A percentile compares a stretch with the other conserved stretches of the same genome.
Evolutionary conservation across 225 moss, liverwort and hornwort species (phyloP).

Genomic region (Thuidium tamariscinum): DNA sequence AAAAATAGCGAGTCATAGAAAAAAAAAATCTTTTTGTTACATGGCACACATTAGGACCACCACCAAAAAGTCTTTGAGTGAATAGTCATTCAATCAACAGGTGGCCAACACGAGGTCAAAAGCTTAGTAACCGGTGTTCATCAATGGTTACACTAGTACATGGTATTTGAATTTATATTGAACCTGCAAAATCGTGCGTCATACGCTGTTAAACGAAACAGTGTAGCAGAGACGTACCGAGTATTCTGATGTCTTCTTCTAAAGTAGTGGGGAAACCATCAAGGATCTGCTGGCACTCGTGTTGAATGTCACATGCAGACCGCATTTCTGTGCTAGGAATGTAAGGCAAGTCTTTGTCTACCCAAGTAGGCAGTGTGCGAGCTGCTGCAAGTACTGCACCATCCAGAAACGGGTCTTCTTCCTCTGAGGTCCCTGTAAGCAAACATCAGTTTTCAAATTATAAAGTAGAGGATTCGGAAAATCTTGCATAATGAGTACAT

Average conservation of each 20-base stretch:
- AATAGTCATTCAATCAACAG: not conserved
- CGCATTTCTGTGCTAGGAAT: constrained; percentile 85
- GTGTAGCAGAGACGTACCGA: constrained; percentile 10
- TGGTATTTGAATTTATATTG: not conserved
- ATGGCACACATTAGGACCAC: not conserved
- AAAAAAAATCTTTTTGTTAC: not conserved
- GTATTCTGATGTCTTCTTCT: constrained; percentile 46
- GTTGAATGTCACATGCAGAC: constrained; percentile 62
- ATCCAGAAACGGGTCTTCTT: constrained; percentile 53
- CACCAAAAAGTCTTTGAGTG: not conserved
- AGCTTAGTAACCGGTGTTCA: not conserved
- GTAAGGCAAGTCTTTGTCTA: constrained; percentile 67
- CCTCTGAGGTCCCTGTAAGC: constrained; percentile 24
- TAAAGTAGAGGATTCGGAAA: not conserved
- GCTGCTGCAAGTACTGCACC: constrained; percentile 77
- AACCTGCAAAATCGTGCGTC: not conserved
- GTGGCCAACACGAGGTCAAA: not conserved
- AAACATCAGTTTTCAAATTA: not conserved
- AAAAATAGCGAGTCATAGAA: not conserved
- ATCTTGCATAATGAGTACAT: not conserved
- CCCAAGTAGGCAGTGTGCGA: constrained; percentile 77
- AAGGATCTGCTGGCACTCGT: constrained; percentile 65
- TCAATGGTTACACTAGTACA: not conserved
- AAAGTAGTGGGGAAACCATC: constrained; percentile 57
- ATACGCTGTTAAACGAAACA: not conserved